These are phyloP conservation scores for Penicillium sp. DNA, from an alignment of 2,329 filamentous ascomycete genomes.

Conservation along the genomic window DNA sequence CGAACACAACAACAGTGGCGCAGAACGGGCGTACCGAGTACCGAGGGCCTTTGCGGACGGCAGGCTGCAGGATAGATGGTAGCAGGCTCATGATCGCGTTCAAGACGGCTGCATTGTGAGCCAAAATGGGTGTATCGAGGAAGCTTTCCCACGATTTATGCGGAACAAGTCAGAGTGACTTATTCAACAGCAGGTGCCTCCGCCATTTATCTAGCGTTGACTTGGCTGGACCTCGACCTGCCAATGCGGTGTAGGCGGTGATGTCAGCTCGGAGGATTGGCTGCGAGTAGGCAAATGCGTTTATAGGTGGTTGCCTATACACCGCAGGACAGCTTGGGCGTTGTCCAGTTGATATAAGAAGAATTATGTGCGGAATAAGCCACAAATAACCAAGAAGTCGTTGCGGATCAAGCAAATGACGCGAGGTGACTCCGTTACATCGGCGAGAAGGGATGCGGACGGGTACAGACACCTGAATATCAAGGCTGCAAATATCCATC, in stretches of 20 bases:
- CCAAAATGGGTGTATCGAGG: conserved; percentile 5
- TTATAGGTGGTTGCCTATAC: conserved; percentile 6
- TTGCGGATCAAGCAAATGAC: no score
- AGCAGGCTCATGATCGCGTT: conserved; percentile 27
- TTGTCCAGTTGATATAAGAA: no score
- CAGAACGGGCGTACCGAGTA: conserved; percentile 49
- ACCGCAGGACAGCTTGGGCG: not conserved
- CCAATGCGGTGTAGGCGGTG: conserved; percentile 22
- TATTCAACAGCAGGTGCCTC: conserved; percentile 3
- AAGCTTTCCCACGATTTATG: no score
- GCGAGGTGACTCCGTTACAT: no score
- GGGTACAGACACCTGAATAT: conserved; percentile 2
- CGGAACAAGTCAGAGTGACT: conserved; percentile 1
- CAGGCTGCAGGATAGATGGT: conserved; percentile 22
- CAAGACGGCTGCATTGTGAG: conserved; percentile 30
- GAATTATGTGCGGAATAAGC: no score
- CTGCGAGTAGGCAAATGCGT: conserved; percentile 22
- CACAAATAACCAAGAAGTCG: no score
- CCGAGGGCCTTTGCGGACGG: conserved; percentile 26
- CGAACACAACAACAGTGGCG: conserved; percentile 42
- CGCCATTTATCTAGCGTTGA: conserved; percentile 8
- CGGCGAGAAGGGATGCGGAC: no score
- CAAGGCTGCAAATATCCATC: conserved; percentile 5
- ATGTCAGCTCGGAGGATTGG: conserved; percentile 23
- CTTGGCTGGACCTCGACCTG: conserved; percentile 7